A percentile compares a stretch with the other conserved stretches of the same genome.
Conservation (phyloP, 176 grass and related monocot genomes). For the Phyllostachys edulis region DNA sequence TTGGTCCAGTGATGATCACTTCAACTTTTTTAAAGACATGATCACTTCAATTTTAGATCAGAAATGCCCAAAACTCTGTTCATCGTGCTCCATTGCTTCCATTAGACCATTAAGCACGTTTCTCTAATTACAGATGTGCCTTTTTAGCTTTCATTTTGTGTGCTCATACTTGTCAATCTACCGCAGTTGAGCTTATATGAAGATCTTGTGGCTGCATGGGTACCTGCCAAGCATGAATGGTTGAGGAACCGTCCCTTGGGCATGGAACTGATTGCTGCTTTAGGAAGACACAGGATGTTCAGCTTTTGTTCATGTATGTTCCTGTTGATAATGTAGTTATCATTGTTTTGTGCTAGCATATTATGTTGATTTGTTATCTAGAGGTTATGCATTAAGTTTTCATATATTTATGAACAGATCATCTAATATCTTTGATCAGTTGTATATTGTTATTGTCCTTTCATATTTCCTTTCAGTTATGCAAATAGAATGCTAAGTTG, state of each 20-base stretch:
- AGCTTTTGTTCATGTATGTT: conserved; percentile 89
- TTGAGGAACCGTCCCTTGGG: conserved; percentile 67
- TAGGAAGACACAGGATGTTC: conserved; percentile 80
- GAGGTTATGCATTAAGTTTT: not conserved
- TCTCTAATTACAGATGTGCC: too few relatives aligned
- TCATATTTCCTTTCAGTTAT: conserved; percentile 1
- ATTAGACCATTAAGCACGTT: too few relatives aligned
- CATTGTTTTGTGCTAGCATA: not conserved
- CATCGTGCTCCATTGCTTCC: too few relatives aligned
- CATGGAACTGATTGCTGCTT: conserved; percentile 60
- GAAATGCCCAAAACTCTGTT: too few relatives aligned
- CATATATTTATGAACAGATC: not conserved
- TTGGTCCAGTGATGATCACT: too few relatives aligned
- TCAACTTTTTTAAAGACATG: too few relatives aligned
- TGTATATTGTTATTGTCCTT: conserved; percentile 2
- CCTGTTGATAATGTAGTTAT: conserved; percentile 2
- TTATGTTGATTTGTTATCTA: not conserved
- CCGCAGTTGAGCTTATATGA: too few relatives aligned
- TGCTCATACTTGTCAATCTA: too few relatives aligned
- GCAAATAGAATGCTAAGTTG: too few relatives aligned
- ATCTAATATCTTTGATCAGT: not conserved
- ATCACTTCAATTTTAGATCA: too few relatives aligned
- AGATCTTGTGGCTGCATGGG: too few relatives aligned
- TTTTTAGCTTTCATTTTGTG: too few relatives aligned
- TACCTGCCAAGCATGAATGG: conserved; percentile 33